These are phyloP conservation scores for Anthracocystis walkeri DNA, from an alignment of 1,284 basidiomycete species.

Conservation along the genomic window DNA sequence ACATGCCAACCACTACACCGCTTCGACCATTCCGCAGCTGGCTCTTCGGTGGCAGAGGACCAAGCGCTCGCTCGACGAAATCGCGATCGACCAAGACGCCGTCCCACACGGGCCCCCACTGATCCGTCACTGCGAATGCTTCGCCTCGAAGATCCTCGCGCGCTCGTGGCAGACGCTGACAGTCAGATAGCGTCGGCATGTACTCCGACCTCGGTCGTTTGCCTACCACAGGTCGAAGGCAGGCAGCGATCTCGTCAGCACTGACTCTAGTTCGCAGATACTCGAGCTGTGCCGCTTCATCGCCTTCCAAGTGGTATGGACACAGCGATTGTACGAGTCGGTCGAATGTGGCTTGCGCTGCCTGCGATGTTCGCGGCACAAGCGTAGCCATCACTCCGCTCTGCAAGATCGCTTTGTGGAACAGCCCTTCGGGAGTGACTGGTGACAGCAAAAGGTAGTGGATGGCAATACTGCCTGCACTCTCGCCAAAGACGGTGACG, in stretches of 20 bases:
- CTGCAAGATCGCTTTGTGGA: slow-evolving; percentile 48
- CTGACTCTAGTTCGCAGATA: slow-evolving; percentile 31
- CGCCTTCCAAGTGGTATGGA: slow-evolving; percentile 28
- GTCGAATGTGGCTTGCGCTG: slow-evolving; percentile 49
- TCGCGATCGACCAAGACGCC: slow-evolving; percentile 35
- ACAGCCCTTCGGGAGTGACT: slow-evolving; percentile 32
- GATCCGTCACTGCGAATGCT: slow-evolving; percentile 25
- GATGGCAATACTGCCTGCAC: slow-evolving; percentile 55
- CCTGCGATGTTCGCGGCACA: slow-evolving; percentile 38
- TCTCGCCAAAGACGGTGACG: slow-evolving; percentile 65
- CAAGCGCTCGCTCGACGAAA: slow-evolving; percentile 21
- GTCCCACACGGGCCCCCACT: slow-evolving; percentile 56
- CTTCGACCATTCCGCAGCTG: slow-evolving; percentile 38
- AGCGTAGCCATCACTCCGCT: slow-evolving; percentile 46
- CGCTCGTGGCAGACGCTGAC: slow-evolving; percentile 13
- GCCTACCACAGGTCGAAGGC: slow-evolving; percentile 31
- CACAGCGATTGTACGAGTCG: slow-evolving; percentile 21
- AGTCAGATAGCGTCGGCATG: slow-evolving; percentile 12
- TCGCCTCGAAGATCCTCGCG: slow-evolving; percentile 23
- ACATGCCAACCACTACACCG: slow-evolving; percentile 46
- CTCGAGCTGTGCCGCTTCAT: slow-evolving; percentile 33
- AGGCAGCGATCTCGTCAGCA: slow-evolving; percentile 32
- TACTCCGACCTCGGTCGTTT: slow-evolving; percentile 47
- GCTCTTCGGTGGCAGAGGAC: slow-evolving; percentile 19
- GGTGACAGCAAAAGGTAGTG: slow-evolving; percentile 45